phyloP scores from a whole-genome alignment of 1,284 basidiomycete species.

The Heterobasidion occidentale region DNA sequence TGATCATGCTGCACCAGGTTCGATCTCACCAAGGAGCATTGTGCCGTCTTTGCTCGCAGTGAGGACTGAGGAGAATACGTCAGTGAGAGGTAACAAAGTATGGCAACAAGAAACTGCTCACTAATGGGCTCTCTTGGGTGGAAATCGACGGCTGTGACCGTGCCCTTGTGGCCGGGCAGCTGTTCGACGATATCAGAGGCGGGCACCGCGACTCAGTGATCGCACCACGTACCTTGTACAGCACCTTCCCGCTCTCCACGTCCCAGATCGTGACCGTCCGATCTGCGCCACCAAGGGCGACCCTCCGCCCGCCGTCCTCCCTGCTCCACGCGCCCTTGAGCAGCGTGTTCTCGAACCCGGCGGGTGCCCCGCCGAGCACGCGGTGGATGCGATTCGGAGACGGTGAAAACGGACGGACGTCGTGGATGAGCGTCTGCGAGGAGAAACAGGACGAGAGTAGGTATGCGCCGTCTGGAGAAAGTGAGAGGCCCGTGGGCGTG shows the following conservation, averaged over 20 bases:
- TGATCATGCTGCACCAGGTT: constrained; percentile 30
- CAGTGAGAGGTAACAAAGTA: constrained; percentile 6
- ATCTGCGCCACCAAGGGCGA: constrained; percentile 76
- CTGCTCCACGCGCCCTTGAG: constrained; percentile 77
- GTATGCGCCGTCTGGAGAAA: constrained; percentile 82
- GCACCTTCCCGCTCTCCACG: constrained; percentile 74
- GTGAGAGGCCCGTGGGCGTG: constrained; percentile 81
- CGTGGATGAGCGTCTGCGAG: constrained; percentile 81
- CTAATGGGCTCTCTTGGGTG: constrained; percentile 91
- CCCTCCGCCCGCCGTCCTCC: constrained; percentile 64
- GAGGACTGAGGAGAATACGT: constrained; percentile 41
- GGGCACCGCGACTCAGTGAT: neutral
- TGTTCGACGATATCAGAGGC: constrained; percentile 17
- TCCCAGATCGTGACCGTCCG: constrained; percentile 91
- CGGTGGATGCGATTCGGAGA: constrained; percentile 76
- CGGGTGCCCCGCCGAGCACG: constrained; percentile 75
- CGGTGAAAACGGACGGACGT: constrained; percentile 86
- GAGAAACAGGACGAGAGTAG: constrained; percentile 86
- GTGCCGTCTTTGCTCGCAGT: constrained; percentile 86
- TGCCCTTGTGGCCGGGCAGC: constrained; percentile 92
- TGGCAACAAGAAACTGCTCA: constrained; percentile 27
- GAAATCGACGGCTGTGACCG: constrained; percentile 85
- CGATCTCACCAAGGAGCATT: constrained; percentile 85
- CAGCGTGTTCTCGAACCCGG: constrained; percentile 85
- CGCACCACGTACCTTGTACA: constrained; percentile 65